Conservation (phyloP, 441 rosid species). For the Isatis lusitanica region DNA sequence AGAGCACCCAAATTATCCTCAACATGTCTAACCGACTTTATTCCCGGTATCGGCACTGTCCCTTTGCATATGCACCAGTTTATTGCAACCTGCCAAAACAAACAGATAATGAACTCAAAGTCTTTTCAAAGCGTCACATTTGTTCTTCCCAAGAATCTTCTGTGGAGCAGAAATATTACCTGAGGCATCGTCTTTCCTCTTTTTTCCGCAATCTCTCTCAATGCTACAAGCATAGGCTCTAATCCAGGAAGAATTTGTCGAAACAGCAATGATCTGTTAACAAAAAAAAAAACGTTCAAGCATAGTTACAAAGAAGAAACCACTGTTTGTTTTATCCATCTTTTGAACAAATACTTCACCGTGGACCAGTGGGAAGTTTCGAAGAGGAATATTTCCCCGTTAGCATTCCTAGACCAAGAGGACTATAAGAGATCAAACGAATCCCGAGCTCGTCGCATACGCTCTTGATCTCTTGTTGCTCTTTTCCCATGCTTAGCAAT, state of each 20-base stretch:
- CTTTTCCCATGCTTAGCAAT: conserved; percentile 77
- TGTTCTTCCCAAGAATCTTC: not conserved
- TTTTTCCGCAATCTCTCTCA: conserved; percentile 54
- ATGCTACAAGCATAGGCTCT: conserved; percentile 56
- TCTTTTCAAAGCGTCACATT: not conserved
- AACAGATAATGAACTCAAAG: not conserved
- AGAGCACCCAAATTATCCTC: conserved; percentile 86
- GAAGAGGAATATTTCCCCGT: conserved; percentile 82
- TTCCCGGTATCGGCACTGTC: conserved; percentile 87
- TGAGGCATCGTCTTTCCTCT: conserved; percentile 73
- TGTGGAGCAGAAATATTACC: conserved; percentile 31
- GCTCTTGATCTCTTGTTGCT: conserved; percentile 63
- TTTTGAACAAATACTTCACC: conserved; percentile 42
- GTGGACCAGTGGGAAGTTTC: conserved; percentile 76
- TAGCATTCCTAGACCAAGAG: conserved; percentile 94
- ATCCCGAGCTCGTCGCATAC: conserved; percentile 70
- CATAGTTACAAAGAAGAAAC: not conserved
- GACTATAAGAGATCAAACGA: conserved; percentile 80
- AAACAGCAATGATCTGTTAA: conserved; percentile 65
- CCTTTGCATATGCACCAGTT: conserved; percentile 95
- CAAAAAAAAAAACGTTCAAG: conserved; percentile 2
- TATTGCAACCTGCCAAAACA: conserved; percentile 64
- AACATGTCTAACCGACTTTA: conserved; percentile 68
- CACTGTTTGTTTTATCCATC: not conserved
- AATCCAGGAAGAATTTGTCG: conserved; percentile 82